phyloP scores from a whole-genome alignment of 108 stramenopile genomes.

The Licmophora abbreviata region DNA sequence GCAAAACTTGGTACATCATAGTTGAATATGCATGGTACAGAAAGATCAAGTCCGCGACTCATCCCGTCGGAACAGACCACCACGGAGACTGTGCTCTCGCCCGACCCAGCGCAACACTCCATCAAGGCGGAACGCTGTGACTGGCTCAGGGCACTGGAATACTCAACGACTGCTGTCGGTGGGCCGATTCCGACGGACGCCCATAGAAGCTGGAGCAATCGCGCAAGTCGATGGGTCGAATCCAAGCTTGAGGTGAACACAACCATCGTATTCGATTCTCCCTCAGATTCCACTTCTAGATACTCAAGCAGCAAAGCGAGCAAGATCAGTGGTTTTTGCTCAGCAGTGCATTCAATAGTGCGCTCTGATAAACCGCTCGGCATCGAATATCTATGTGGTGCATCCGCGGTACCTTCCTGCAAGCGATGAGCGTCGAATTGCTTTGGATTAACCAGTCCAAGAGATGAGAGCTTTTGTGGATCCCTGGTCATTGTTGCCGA shows the following conservation, averaged over 20 bases:
- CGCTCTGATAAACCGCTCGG: constrained; percentile 26
- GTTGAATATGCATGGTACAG: constrained; percentile 55
- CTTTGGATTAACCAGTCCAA: constrained; percentile 82
- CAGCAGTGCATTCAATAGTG: constrained; percentile 57
- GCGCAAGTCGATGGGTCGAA: constrained; percentile 86
- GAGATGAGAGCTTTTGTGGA: constrained; percentile 88
- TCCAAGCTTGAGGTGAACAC: constrained; percentile 94
- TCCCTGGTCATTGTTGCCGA: constrained; percentile 92
- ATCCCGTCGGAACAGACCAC: constrained; percentile 82
- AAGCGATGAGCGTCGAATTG: constrained; percentile 75
- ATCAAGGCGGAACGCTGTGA: constrained; percentile 53
- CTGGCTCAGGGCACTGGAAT: constrained; percentile 62
- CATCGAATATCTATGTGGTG: constrained; percentile 40
- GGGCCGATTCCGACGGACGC: constrained; percentile 34
- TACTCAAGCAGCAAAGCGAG: constrained; percentile 73
- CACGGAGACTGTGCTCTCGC: constrained; percentile 32
- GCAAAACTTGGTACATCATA: constrained; percentile 79
- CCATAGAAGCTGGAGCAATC: constrained; percentile 83
- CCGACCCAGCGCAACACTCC: constrained; percentile 47
- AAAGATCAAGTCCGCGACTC: constrained; percentile 80
- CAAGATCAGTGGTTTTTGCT: constrained; percentile 79
- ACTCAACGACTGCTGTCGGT: constrained; percentile 47
- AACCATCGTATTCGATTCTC: constrained; percentile 39
- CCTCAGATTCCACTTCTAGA: constrained; percentile 5
- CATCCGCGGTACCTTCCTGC: not conserved